Conservation (phyloP, 352 stramenopile species). For the Phytophthora lateralis region DNA sequence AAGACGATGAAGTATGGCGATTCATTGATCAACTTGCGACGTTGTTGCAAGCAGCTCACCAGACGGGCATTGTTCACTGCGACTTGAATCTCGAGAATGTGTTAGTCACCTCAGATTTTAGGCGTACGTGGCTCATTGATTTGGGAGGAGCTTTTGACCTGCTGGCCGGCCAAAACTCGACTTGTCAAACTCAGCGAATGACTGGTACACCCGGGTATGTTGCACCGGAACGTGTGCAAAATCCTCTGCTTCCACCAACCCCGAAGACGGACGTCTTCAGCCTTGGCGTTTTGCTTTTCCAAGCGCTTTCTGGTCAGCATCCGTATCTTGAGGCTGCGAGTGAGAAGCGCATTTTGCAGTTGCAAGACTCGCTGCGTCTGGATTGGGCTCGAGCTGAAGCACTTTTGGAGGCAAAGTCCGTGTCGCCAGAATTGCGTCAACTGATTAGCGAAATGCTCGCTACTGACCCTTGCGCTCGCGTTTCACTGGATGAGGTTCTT, state of each 20-base stretch:
- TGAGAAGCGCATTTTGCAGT: constrained; percentile 35
- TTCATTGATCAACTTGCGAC: constrained; percentile 12
- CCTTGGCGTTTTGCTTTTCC: constrained; percentile 63
- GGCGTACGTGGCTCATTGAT: constrained; percentile 55
- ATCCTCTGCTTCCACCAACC: constrained; percentile 43
- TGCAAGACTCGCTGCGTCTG: constrained; percentile 49
- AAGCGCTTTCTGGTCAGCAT: constrained; percentile 62
- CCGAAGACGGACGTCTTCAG: constrained; percentile 60
- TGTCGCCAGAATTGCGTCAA: constrained; percentile 38
- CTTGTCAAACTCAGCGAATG: constrained; percentile 28
- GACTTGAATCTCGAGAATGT: constrained; percentile 99
- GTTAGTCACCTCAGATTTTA: constrained; percentile 48
- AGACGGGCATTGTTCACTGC: constrained; percentile 93
- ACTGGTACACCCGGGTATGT: constrained; percentile 71
- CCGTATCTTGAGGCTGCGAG: constrained; percentile 42
- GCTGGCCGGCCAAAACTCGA: constrained; percentile 8
- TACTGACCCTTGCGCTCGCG: constrained; percentile 36
- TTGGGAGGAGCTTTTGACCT: constrained; percentile 62
- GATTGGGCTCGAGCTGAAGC: constrained; percentile 48
- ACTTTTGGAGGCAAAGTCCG: constrained; percentile 28
- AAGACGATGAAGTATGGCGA: constrained; percentile 14
- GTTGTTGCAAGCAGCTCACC: constrained; percentile 92
- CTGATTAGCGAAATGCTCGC: constrained; percentile 52
- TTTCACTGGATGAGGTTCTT: constrained; percentile 43
- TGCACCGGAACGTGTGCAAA: constrained; percentile 54